Evolutionary conservation across 495 filamentous ascomycete genomes (phyloP).

Genomic region (Penicillium verhagenii): DNA sequence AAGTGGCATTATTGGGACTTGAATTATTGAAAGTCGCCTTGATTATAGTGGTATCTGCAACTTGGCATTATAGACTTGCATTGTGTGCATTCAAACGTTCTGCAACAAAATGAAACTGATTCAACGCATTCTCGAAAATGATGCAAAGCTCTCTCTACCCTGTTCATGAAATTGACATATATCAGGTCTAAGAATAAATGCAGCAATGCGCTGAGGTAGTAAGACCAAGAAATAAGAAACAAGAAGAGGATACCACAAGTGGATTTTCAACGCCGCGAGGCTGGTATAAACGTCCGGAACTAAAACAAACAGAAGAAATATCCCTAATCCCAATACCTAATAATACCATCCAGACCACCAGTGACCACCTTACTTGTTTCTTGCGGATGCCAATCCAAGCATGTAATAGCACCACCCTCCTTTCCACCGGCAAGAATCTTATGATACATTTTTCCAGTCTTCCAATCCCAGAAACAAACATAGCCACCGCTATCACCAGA

Average conservation of each 20-base stretch:
- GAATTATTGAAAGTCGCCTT: not conserved
- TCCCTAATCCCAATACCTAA: slow-evolving; percentile 90
- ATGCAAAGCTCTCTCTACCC: too few species aligned
- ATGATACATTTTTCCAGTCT: slow-evolving; percentile 97
- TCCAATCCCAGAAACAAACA: slow-evolving; percentile 98
- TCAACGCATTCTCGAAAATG: not conserved
- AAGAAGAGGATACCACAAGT: not conserved
- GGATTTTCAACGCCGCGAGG: slow-evolving; percentile 9
- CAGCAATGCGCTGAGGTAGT: too few species aligned
- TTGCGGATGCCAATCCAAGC: slow-evolving; percentile 89
- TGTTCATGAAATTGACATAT: too few species aligned
- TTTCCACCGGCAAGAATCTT: slow-evolving; percentile 77
- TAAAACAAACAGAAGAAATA: not conserved
- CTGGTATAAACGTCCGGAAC: slow-evolving; percentile 13
- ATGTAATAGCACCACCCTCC: slow-evolving; percentile 68
- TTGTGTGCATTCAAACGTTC: not conserved
- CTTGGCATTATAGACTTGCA: not conserved
- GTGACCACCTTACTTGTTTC: slow-evolving; percentile 93
- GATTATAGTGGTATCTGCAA: not conserved
- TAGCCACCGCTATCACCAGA: slow-evolving; percentile 83
- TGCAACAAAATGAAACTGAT: not conserved
- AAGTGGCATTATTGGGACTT: not conserved
- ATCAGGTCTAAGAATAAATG: too few species aligned
- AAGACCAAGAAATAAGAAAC: not conserved
- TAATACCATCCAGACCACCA: slow-evolving; percentile 81